phyloP scores from a whole-genome alignment of 1,284 basidiomycete species.

The Ceratorhiza oryzae-sativae region DNA sequence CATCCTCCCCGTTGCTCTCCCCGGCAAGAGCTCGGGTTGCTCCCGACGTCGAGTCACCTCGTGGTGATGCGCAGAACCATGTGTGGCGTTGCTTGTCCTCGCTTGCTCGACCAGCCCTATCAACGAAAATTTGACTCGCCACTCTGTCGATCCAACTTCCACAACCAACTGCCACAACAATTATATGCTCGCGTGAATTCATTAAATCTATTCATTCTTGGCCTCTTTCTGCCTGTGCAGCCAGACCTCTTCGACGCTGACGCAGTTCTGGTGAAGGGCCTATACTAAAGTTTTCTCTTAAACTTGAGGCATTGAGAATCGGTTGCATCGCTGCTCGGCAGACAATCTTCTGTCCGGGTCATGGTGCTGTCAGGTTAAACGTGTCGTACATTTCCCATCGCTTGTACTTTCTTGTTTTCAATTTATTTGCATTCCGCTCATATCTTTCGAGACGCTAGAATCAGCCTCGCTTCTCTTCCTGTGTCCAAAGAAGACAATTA shows the following conservation, averaged over 20 bases:
- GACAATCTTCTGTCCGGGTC: neutral
- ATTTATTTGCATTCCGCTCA: neutral
- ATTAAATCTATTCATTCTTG: neutral
- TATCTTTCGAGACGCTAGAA: too few relatives aligned
- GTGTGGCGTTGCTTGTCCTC: neutral
- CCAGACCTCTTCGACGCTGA: conserved; percentile 35
- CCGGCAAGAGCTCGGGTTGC: neutral
- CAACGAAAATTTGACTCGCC: neutral
- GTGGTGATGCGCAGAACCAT: neutral
- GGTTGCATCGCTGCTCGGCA: conserved; percentile 24
- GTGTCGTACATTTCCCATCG: conserved; percentile 20
- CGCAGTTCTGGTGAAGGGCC: conserved; percentile 39
- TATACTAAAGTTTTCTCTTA: conserved; percentile 7
- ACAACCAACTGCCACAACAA: neutral
- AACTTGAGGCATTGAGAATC: conserved; percentile 37
- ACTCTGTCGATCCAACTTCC: neutral
- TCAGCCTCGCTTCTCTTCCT: too few relatives aligned
- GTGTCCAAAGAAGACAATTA: too few relatives aligned
- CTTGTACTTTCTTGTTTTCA: neutral
- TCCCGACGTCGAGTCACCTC: neutral
- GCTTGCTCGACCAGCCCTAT: neutral
- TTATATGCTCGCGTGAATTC: conserved; percentile 2
- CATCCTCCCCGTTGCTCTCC: neutral
- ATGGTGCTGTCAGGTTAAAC: conserved; percentile 35
- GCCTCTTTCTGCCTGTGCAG: conserved; percentile 40